Evolutionary conservation across 1,284 basidiomycete genomes (phyloP).

Genomic region (Ustilago vetiveriae): DNA sequence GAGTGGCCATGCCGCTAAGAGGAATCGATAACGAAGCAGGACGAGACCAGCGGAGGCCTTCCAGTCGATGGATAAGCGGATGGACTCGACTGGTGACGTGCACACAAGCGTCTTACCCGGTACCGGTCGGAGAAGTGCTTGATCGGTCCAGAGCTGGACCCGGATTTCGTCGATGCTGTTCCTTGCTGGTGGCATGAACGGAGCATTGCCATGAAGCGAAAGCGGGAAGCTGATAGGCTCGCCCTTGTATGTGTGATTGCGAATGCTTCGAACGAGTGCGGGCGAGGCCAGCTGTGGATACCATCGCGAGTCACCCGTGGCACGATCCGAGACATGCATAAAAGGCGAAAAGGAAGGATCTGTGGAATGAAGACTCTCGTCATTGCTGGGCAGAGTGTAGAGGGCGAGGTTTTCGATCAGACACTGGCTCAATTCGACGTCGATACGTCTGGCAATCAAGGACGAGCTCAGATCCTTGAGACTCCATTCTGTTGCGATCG

Average conservation of each 20-base stretch:
- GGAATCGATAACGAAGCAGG: slow-evolving; percentile 58
- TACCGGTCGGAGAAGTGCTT: slow-evolving; percentile 14
- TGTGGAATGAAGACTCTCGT: slow-evolving; percentile 9
- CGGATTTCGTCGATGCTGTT: slow-evolving; percentile 23
- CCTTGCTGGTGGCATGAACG: slow-evolving; percentile 55
- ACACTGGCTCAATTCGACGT: slow-evolving; percentile 39
- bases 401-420: slow-evolving; percentile 19
- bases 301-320: slow-evolving; percentile 56
- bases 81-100: slow-evolving; percentile 25
- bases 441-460: slow-evolving; percentile 48
- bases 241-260: slow-evolving; percentile 8
- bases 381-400: slow-evolving; percentile 21
- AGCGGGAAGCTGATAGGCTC: slow-evolving; percentile 32
- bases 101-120: slow-evolving; percentile 14
- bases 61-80: slow-evolving; percentile 54
- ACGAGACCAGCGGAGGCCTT: slow-evolving; percentile 53
- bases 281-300: slow-evolving; percentile 43
- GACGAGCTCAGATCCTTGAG: slow-evolving; percentile 44
- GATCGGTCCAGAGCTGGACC: slow-evolving; percentile 58
- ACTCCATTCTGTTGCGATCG: slow-evolving; percentile 37
- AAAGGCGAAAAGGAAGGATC: slow-evolving; percentile 49
- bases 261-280: slow-evolving; percentile 16
- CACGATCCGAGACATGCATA: slow-evolving; percentile 42
- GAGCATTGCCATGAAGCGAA: slow-evolving; percentile 57
- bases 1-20: slow-evolving; percentile 51